Evolutionary conservation across 2,329 filamentous ascomycete genomes (phyloP).

Genomic region (Lecanicillium sp.): DNA sequence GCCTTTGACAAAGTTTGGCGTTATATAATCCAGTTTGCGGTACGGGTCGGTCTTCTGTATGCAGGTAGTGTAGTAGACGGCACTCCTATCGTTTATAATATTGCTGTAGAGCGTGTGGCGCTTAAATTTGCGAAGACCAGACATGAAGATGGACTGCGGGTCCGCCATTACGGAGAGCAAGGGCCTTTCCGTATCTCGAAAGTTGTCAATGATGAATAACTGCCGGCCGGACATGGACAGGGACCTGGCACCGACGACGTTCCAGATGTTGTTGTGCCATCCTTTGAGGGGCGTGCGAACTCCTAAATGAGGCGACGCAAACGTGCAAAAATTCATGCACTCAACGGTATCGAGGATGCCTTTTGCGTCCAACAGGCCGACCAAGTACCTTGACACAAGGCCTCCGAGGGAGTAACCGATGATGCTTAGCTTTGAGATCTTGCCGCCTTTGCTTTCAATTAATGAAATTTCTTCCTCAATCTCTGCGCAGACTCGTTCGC

Average conservation of each 20-base stretch:
- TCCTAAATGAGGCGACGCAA: constrained; percentile 78
- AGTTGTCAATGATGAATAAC: constrained; percentile 78
- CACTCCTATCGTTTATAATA: constrained; percentile 75
- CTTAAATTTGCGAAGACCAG: constrained; percentile 66
- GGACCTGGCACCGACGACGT: constrained; percentile 73
- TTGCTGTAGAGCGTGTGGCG: constrained; percentile 76
- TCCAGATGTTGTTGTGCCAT: constrained; percentile 62
- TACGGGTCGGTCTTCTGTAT: constrained; percentile 76
- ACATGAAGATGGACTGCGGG: constrained; percentile 76
- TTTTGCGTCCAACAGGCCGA: constrained; percentile 74
- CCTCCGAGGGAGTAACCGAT: constrained; percentile 88
- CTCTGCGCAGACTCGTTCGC: constrained; percentile 58
- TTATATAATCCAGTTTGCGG: constrained; percentile 54
- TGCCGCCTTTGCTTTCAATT: constrained; percentile 53
- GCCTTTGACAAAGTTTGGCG: constrained; percentile 64
- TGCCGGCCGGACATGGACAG: constrained; percentile 79
- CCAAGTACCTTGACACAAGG: constrained; percentile 74
- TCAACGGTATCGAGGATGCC: constrained; percentile 71
- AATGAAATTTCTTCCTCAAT: constrained; percentile 54
- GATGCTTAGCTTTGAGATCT: constrained; percentile 74
- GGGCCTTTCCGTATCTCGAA: constrained; percentile 73
- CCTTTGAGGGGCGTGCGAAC: constrained; percentile 62
- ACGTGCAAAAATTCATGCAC: constrained; percentile 89
- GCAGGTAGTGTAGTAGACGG: constrained; percentile 73
- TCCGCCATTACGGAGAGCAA: constrained; percentile 77